Conservation (phyloP, 805 yeast genomes). For the Pichia ethanolica region DNA sequence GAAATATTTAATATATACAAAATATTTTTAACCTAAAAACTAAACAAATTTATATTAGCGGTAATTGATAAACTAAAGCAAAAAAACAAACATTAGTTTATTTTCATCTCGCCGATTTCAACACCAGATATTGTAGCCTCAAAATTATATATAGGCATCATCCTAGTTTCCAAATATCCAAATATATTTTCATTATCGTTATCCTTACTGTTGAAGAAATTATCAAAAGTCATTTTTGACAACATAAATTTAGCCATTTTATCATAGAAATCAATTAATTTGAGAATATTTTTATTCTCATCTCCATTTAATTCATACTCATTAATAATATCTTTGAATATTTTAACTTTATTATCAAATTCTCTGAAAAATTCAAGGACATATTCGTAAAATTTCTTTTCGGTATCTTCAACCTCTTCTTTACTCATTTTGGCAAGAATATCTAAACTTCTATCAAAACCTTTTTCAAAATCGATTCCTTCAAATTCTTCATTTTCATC, state of each 20-base stretch:
- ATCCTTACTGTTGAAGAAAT: not conserved
- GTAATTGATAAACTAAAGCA: no score
- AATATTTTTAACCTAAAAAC: no score
- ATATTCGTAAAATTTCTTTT: slow-evolving; percentile 10
- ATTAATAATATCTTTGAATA: slow-evolving; percentile 11
- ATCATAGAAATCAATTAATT: slow-evolving; percentile 15
- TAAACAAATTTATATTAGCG: no score
- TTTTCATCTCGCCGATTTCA: not conserved
- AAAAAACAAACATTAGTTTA: not conserved
- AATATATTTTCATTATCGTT: slow-evolving; percentile 1
- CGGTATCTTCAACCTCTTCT: slow-evolving; percentile 12
- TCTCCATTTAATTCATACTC: slow-evolving; percentile 17
- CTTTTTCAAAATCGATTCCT: slow-evolving; percentile 1
- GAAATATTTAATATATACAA: no score
- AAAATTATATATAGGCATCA: slow-evolving; percentile 22
- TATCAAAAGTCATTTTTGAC: not conserved
- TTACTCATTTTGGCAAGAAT: slow-evolving; percentile 11
- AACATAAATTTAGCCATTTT: slow-evolving; percentile 7
- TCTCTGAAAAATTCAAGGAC: slow-evolving; percentile 11
- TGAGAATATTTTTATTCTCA: slow-evolving; percentile 13
- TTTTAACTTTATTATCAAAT: slow-evolving; percentile 8
- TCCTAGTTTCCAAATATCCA: slow-evolving; percentile 17
- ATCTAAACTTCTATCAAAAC: slow-evolving; percentile 10
- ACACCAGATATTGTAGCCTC: slow-evolving; percentile 4
- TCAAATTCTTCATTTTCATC: slow-evolving; percentile 9